These are phyloP conservation scores for Globisporangium nunn DNA, from an alignment of 352 stramenopile species.

Conservation along the genomic window DNA sequence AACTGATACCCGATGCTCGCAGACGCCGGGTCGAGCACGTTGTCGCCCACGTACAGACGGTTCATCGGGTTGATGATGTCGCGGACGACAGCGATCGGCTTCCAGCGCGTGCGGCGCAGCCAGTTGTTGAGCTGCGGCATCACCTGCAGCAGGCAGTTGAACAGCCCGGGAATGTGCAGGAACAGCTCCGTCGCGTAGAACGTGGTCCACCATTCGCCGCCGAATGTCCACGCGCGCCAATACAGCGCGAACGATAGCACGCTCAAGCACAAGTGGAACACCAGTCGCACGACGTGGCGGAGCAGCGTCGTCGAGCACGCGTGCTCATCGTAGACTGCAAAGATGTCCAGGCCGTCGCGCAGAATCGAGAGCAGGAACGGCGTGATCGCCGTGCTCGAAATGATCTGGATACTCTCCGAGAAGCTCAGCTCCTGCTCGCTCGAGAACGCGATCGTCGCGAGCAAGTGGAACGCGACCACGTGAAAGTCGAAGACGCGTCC, in stretches of 20 bases:
- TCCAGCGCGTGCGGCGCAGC: constrained; percentile 62
- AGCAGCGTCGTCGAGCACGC: constrained; percentile 50
- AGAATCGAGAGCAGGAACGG: constrained; percentile 84
- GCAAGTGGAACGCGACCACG: constrained; percentile 95
- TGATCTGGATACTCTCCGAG: constrained; percentile 71
- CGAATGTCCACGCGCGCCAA: constrained; percentile 71
- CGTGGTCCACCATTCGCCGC: constrained; percentile 45
- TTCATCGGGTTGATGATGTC: constrained; percentile 93
- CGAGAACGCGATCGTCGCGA: constrained; percentile 89
- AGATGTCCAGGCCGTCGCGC: constrained; percentile 91
- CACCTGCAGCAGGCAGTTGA: constrained; percentile 76
- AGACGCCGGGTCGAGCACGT: constrained; percentile 91
- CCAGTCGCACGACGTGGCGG: constrained; percentile 83
- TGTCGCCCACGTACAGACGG: constrained; percentile 94
- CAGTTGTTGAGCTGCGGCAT: constrained; percentile 75
- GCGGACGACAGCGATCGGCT: constrained; percentile 55
- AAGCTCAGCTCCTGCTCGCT: constrained; percentile 89
- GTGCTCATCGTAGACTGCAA: constrained; percentile 62
- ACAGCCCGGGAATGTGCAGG: constrained; percentile 60
- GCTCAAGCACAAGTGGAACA: constrained; percentile 55
- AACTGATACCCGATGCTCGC: constrained; percentile 90
- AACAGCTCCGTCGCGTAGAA: constrained; percentile 52
- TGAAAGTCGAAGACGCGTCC: constrained; percentile 97
- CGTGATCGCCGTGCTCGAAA: constrained; percentile 91
- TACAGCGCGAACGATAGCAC: constrained; percentile 69